Base-by-base conservation (phyloP, 805 yeast genomes). In the Lachancea sp. region DNA sequence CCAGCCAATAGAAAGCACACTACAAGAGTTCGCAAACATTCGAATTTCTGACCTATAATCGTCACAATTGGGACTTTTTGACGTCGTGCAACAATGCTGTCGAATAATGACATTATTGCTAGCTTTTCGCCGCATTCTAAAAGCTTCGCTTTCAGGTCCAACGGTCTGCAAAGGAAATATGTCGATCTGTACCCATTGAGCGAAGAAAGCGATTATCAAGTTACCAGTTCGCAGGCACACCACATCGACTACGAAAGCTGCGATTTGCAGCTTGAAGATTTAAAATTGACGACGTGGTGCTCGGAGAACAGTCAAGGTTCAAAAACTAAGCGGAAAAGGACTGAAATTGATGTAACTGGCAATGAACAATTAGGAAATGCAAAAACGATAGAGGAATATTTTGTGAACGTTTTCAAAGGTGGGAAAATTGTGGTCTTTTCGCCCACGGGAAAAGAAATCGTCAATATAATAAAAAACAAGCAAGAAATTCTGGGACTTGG, bases 401-500 rank as follows among this genome's bases (percentile, higher is more conserved):
- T 61, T 40, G 56, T 64, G 3, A 63, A 60, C 47, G 55, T 49
- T 2, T 62, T 62, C 37, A 47, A 52, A 1, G 54, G 57, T 5
- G 66, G 67, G 8, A 56, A 59, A 40, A 44, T 65, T 22, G 66
- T 65, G 12, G 54, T 60, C 12, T 63, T 54, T 36, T 61, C 67
- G 6, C 48, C 63, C 2, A 57, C 55, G 36, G 67, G 67, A 30
- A 57, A 65, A 10, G 61, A 57, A 30, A 67, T 73, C 36, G 58
- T 60, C 4, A 56, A 63, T 38, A 56, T 73, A 12, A 52, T 65
- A 20, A 69, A 64, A 48, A 70, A 68, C 16, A 56, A 58, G 20
- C 41, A 50, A 18, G 71, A 68, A 18, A 48, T 69, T 7, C 38
- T 72, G 16, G 69, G 68, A 16, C 60, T 66, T 13, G 62, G 65